phyloP scores from a whole-genome alignment of 805 yeast species.

The Ogataea populi-albae region DNA sequence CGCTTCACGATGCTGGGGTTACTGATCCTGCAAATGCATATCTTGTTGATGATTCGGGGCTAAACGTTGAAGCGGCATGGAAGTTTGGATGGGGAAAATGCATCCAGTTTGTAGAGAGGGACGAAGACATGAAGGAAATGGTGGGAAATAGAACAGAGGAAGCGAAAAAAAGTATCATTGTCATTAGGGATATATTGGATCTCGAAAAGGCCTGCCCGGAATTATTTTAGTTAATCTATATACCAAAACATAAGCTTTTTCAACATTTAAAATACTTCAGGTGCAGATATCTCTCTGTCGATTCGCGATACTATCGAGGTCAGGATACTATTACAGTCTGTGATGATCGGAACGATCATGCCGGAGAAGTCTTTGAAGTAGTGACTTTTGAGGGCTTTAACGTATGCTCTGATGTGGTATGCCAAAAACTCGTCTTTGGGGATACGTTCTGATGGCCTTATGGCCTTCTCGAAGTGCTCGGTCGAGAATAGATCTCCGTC shows the following conservation, averaged over 20 bases:
- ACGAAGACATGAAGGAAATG: slow-evolving; percentile 45
- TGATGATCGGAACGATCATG: slow-evolving; percentile 20
- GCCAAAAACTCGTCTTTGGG: slow-evolving; percentile 13
- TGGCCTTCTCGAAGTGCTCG: slow-evolving; percentile 5
- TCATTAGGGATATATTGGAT: slow-evolving; percentile 58
- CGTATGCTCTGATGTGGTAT: slow-evolving; percentile 7
- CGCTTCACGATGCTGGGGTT: slow-evolving; percentile 64
- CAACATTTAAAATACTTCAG: slow-evolving; percentile 12
- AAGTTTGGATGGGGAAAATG: slow-evolving; percentile 69
- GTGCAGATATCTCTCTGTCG: slow-evolving; percentile 17
- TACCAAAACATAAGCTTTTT: slow-evolving; percentile 3
- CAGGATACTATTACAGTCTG: slow-evolving; percentile 21
- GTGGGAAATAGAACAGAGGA: slow-evolving; percentile 33
- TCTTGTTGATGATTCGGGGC: slow-evolving; percentile 85
- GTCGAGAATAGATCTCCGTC: not conserved
- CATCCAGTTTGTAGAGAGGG: slow-evolving; percentile 73
- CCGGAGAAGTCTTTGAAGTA: slow-evolving; percentile 18
- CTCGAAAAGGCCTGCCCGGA: slow-evolving; percentile 51
- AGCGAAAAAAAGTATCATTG: slow-evolving; percentile 39
- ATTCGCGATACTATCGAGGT: slow-evolving; percentile 16
- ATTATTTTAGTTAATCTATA: slow-evolving; percentile 33
- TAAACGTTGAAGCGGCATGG: slow-evolving; percentile 73
- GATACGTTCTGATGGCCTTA: slow-evolving; percentile 6
- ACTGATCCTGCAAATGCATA: slow-evolving; percentile 48
- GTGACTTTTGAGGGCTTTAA: slow-evolving; percentile 11